Evolutionary conservation across 306 rosid species (phyloP).

Genomic region (Arachis stenosperma): DNA sequence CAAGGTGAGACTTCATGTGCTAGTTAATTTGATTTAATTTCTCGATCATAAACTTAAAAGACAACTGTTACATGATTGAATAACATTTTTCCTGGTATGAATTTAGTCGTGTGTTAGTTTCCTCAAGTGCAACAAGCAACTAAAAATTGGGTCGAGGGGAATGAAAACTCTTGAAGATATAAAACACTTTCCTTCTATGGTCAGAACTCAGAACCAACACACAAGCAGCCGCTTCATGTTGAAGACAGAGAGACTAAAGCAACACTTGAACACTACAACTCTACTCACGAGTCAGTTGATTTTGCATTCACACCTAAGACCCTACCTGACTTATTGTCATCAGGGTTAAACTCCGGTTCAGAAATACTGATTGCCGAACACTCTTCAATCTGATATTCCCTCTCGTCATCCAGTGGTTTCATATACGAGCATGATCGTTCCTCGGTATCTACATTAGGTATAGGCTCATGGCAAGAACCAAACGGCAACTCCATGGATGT

Average conservation of each 20-base stretch:
- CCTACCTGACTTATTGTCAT: slow-evolving; percentile 59
- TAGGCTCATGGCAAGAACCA: slow-evolving; percentile 67
- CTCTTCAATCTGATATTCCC: slow-evolving; percentile 73
- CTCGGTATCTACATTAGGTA: slow-evolving; percentile 65
- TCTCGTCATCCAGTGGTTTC: slow-evolving; percentile 75
- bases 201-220: not conserved
- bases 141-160: not conserved
- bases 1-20: too few relatives aligned
- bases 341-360: slow-evolving; percentile 54
- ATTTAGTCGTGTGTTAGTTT: too few relatives aligned
- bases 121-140: too few relatives aligned
- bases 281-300: slow-evolving; percentile 52
- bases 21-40: too few relatives aligned
- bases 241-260: slow-evolving; percentile 7
- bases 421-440: slow-evolving; percentile 67
- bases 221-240: slow-evolving; percentile 7
- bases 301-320: slow-evolving; percentile 59
- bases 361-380: slow-evolving; percentile 58
- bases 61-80: too few relatives aligned
- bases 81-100: too few relatives aligned
- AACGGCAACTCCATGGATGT: slow-evolving; percentile 64
- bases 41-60: too few relatives aligned
- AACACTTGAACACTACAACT: slow-evolving; percentile 24
- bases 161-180: not conserved
- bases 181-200: not conserved